Evolutionary conservation across 345 rosid species (phyloP), one percentile per base, ranked within the genome.

Genomic region (Lumnitzera racemosa): DNA sequence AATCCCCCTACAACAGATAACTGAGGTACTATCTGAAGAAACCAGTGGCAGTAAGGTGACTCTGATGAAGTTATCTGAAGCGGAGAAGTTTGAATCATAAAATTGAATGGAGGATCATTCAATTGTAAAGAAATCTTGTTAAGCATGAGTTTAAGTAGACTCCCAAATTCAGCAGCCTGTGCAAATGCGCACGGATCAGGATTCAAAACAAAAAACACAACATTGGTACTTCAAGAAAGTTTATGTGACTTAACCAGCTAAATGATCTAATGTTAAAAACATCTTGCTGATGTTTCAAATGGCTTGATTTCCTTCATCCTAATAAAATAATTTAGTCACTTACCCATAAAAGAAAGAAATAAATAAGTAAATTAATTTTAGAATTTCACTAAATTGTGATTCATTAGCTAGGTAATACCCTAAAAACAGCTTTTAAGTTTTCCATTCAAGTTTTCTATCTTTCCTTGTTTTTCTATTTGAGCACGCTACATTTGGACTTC

Each of bases 71-170:
- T 59, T 48, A 73, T 64, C 56, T 72, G 67, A 46, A 84, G 74
- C 1, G 95, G 96, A 60, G 95, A 79, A 31, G 90, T 86, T 15
- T 90, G 97, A 72, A 90, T 90, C 96, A 90, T 90, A 64, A 84
- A 86, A 65, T 88, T 84, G 78, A 79, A 90, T 0, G 95, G 95
- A 0, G 86, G 96, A n/a, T 78, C 74, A 13, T 90, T 79, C 68
- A 90, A 65, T 49, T 82, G 95, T 55, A 61, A 49, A 12, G 74
- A 65, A 49, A 88, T 76, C 78, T 90, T 90, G 61, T 63, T 76
- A 15, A 90, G 91, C 82, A 78, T 76, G 63, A 86, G 83, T 79
- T 80, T 88, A 54, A 88, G 64, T 53, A 90, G 24, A 57, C 81
- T 83, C 57, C 95, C 95, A 17, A 88, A 86, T 56, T 94, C 96